Evolutionary conservation across 805 yeast species (phyloP), one percentile per base, ranked within the genome.

Genomic region (Yamadazyma olivae): DNA sequence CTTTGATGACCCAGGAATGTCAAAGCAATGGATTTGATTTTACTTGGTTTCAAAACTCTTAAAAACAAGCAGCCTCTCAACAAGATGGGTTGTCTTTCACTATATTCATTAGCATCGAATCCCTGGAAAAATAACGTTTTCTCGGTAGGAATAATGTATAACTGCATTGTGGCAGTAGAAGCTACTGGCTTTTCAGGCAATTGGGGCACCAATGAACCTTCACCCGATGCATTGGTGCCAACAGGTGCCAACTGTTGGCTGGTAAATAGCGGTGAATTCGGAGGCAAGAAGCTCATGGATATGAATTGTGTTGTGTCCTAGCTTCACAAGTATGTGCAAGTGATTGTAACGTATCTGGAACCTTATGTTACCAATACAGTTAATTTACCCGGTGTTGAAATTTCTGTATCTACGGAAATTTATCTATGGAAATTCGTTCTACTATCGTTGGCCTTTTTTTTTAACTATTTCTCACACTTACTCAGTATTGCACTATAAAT

Each of bases 71-170:
- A 77, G 2, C 98, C 98, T 36, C 98, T 70, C 23, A 90, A 68
- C 33, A 90, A 59, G 2, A 91, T 74, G 1, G 96, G 95, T 4
- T 91, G 86, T 30, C 83, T 64, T 14, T 74, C 77, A 20, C 63
- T 60, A 44, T 72, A 77, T 49, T 87, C 95, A 7, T 72, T 61
- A 0, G 75, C 64, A 17, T 79, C 78, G 54, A 86, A 89, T 0
- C 97, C 98, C 51, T 85, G 90, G 7, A 90, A 72, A 49, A 82
- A 90, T 12, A 90, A 61, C 26, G 73, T 78, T 23, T 84, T 85
- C 55, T 90, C 98, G 0, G 95, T 88, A 13, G 89, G 74, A 6
- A 82, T 75, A 6, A 88, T 60, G 48, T 76, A 85, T n/a, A 85
- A 56, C 43, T 82, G 77, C n/a, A 85, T 64, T 1, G 90, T 74